Conservation (phyloP, 1,284 basidiomycete genomes). For the Irpex lacteus region DNA sequence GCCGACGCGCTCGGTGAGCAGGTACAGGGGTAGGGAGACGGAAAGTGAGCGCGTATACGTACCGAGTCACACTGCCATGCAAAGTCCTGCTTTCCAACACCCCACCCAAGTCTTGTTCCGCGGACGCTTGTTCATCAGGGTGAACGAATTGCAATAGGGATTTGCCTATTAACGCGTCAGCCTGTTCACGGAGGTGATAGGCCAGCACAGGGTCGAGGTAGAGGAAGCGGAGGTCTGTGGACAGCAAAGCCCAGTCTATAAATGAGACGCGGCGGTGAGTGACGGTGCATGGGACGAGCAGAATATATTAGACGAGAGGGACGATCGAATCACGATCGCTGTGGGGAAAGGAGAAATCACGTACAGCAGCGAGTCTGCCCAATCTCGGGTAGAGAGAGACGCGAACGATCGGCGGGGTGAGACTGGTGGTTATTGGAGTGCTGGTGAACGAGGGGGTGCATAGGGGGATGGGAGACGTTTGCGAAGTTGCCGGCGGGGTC, state of each 20-base stretch:
- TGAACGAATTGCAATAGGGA: slow-evolving; percentile 87
- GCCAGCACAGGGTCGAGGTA: slow-evolving; percentile 88
- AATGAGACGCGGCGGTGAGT: slow-evolving; percentile 19
- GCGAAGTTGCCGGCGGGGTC: slow-evolving; percentile 35
- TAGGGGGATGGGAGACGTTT: slow-evolving; percentile 22
- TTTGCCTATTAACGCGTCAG: slow-evolving; percentile 66
- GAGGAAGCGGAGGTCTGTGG: slow-evolving; percentile 75
- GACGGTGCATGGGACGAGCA: slow-evolving; percentile 17
- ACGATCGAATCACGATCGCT: slow-evolving; percentile 36
- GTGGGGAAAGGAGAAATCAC: slow-evolving; percentile 35
- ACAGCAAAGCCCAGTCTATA: slow-evolving; percentile 72
- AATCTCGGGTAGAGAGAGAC: slow-evolving; percentile 45
- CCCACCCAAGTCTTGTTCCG: slow-evolving; percentile 72
- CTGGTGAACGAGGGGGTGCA: slow-evolving; percentile 11
- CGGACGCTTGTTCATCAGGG: slow-evolving; percentile 82
- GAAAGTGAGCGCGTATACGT: slow-evolving; percentile 22
- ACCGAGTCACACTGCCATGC: slow-evolving; percentile 92
- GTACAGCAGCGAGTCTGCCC: slow-evolving; percentile 75
- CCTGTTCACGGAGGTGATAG: slow-evolving; percentile 73
- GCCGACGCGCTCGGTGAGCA: slow-evolving; percentile 3
- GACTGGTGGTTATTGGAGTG: slow-evolving; percentile 13
- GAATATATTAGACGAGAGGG: slow-evolving; percentile 18
- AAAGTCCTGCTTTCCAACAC: slow-evolving; percentile 81
- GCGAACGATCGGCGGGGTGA: slow-evolving; percentile 25
- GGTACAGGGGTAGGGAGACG: slow-evolving; percentile 11